phyloP scores from a whole-genome alignment of 2,329 filamentous ascomycete species.

The Lasiodiplodia sp. region DNA sequence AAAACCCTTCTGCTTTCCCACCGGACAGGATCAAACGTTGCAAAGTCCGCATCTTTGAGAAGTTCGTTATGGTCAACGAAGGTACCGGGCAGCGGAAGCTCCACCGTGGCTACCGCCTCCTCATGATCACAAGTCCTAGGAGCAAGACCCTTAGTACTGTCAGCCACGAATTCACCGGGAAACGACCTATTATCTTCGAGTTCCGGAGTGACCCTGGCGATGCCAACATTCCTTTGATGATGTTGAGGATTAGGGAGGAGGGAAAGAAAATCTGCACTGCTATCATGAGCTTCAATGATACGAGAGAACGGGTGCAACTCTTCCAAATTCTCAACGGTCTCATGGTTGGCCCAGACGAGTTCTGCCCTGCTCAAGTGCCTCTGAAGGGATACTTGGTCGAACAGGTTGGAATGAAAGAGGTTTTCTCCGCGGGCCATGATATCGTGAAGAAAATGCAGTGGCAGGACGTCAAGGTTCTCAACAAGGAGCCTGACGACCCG shows the following conservation, averaged over 20 bases:
- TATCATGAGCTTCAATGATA: constrained; percentile 77
- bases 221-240: constrained; percentile 72
- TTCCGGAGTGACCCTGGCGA: constrained; percentile 63
- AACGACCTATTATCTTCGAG: constrained; percentile 76
- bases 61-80: constrained; percentile 70
- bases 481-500: constrained; percentile 65
- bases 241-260: constrained; percentile 74
- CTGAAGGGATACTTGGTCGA: constrained; percentile 72
- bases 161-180: constrained; percentile 71
- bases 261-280: constrained; percentile 64
- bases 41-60: constrained; percentile 78
- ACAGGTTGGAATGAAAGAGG: constrained; percentile 59
- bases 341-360: constrained; percentile 71
- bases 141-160: constrained; percentile 80
- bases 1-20: constrained; percentile 76
- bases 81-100: constrained; percentile 74
- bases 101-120: constrained; percentile 81
- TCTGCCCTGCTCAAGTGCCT: constrained; percentile 72
- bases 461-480: constrained; percentile 75
- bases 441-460: constrained; percentile 60
- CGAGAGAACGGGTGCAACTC: constrained; percentile 73
- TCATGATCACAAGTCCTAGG: constrained; percentile 77
- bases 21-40: constrained; percentile 75
- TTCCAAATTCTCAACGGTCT: constrained; percentile 78
- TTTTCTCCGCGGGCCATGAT: constrained; percentile 48